A percentile compares a stretch with the other conserved stretches of the same genome.
Conservation (phyloP, 139 green algal species). For the Chlorella vulgaris region DNA sequence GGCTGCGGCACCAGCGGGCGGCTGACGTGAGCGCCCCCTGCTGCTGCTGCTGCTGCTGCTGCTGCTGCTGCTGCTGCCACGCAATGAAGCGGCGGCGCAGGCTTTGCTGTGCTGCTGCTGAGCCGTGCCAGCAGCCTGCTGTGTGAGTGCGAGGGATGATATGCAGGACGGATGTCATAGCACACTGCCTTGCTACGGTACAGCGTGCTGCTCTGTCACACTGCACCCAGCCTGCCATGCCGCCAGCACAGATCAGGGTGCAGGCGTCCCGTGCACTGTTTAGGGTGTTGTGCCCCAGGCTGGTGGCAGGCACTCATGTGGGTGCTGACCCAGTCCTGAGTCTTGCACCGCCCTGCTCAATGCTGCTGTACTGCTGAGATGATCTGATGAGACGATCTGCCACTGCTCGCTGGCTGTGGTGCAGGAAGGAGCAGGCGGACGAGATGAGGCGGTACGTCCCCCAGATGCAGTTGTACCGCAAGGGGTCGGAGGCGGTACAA, state of each 20-base stretch:
- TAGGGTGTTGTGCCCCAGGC: too few relatives aligned
- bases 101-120: neutral
- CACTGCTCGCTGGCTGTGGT: neutral
- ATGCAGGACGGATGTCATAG: too few relatives aligned
- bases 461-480: slow-evolving; percentile 35
- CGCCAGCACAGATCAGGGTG: too few relatives aligned
- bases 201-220: too few relatives aligned
- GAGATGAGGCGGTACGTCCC: slow-evolving; percentile 56
- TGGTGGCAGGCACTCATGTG: too few relatives aligned
- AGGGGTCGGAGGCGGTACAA: neutral
- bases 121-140: too few relatives aligned
- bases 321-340: too few relatives aligned
- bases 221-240: too few relatives aligned
- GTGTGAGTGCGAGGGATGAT: too few relatives aligned
- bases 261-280: too few relatives aligned
- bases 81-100: neutral
- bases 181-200: too few relatives aligned
- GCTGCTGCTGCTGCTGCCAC: neutral
- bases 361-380: neutral
- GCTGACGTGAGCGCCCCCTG: slow-evolving; percentile 13
- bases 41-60: neutral
- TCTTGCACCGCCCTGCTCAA: neutral
- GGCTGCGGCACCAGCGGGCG: slow-evolving; percentile 35
- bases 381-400: neutral
- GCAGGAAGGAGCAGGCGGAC: slow-evolving; percentile 46